Percentiles rank a stretch among this genome's conserved stretches.
These are phyloP conservation scores for Blastobotrys illinoisensis DNA, from an alignment of 1,139 yeast species.

Conservation along the genomic window DNA sequence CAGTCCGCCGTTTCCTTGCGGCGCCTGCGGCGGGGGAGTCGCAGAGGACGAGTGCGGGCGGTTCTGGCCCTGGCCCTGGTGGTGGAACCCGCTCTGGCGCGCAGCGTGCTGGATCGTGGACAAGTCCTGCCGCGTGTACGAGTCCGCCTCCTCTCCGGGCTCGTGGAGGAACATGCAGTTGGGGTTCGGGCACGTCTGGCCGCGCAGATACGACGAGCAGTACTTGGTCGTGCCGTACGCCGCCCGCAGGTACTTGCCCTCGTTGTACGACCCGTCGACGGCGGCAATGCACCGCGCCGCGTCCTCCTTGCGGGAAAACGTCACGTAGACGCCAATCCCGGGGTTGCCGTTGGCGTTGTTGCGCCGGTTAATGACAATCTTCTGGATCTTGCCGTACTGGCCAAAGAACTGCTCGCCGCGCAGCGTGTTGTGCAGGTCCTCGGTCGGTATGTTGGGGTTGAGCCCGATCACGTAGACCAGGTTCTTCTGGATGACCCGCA, in stretches of 20 bases:
- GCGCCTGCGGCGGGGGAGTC: constrained; percentile 13
- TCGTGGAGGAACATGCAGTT: constrained; percentile 98
- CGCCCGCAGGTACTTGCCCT: constrained; percentile 80
- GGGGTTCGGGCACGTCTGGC: constrained; percentile 96
- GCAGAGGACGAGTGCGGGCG: constrained; percentile 25
- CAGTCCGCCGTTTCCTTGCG: background rate
- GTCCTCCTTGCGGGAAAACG: constrained; percentile 88
- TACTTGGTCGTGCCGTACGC: constrained; percentile 99
- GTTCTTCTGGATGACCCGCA: constrained; percentile 96
- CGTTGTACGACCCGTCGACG: constrained; percentile 90
- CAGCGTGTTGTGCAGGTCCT: constrained; percentile 78
- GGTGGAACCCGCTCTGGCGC: constrained; percentile 17
- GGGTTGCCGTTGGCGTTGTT: constrained; percentile 48
- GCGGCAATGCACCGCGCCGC: constrained; percentile 90
- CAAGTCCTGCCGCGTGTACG: constrained; percentile 88
- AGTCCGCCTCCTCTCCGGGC: constrained; percentile 98
- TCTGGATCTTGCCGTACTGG: constrained; percentile 92
- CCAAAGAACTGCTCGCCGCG: constrained; percentile 95
- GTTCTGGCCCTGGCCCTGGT: constrained; percentile 16
- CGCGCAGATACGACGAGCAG: constrained; percentile 90
- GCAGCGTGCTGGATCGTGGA: constrained; percentile 61
- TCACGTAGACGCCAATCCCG: constrained; percentile 93
- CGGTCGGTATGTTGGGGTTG: constrained; percentile 85
- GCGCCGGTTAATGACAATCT: constrained; percentile 86
- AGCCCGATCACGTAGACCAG: constrained; percentile 94